Evolutionary conservation across 2,329 filamentous ascomycete genomes (phyloP).

Genomic region (Xylariaceae sp.): DNA sequence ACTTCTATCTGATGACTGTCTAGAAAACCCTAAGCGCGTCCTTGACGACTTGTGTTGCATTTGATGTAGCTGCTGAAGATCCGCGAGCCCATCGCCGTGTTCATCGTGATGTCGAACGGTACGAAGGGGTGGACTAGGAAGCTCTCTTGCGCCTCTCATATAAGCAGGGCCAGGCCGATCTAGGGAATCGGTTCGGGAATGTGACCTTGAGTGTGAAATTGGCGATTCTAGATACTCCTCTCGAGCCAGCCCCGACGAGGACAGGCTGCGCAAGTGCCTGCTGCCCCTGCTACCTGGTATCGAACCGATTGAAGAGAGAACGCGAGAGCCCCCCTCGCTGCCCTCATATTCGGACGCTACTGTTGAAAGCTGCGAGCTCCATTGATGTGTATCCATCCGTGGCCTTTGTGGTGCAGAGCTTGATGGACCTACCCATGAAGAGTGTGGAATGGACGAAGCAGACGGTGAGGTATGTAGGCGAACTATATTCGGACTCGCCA

Average conservation of each 20-base stretch:
- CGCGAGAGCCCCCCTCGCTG: constrained; percentile 53
- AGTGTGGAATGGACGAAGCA: constrained; percentile 32
- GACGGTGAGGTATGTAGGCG: constrained; percentile 38
- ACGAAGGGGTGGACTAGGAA: constrained; percentile 41
- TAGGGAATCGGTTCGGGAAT: constrained; percentile 49
- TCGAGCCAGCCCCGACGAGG: constrained; percentile 53
- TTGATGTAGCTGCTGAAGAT: constrained; percentile 54
- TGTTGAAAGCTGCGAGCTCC: constrained; percentile 66
- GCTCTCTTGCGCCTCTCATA: constrained; percentile 43
- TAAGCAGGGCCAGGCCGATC: constrained; percentile 53
- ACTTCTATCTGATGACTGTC: constrained; percentile 53
- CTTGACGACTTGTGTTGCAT: constrained; percentile 53
- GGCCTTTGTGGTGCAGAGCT: constrained; percentile 23
- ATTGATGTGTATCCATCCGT: constrained; percentile 59
- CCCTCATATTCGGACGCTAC: constrained; percentile 65
- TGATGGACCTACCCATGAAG: constrained; percentile 35
- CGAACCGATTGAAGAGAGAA: constrained; percentile 47
- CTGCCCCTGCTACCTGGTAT: constrained; percentile 51
- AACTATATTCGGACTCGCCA: constrained; percentile 46
- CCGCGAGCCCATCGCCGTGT: constrained; percentile 64
- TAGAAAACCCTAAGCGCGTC: constrained; percentile 54
- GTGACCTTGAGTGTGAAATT: constrained; percentile 41
- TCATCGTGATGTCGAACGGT: constrained; percentile 63
- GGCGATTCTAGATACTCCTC: constrained; percentile 42
- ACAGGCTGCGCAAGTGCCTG: constrained; percentile 60